phyloP scores from a whole-genome alignment of 2,329 filamentous ascomycete genomes.

The Penicillium sp. region DNA sequence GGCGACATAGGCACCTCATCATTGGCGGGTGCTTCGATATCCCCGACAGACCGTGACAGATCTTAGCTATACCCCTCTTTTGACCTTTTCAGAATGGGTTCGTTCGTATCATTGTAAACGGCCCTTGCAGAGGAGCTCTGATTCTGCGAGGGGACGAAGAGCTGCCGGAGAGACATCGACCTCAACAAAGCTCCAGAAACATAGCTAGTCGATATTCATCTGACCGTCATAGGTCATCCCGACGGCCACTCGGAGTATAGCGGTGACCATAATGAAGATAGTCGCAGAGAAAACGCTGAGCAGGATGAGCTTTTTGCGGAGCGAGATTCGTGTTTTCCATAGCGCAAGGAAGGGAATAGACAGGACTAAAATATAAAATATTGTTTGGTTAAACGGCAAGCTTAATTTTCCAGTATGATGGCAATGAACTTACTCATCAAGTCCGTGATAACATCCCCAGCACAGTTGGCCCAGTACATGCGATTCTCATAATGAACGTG shows the following conservation, averaged over 20 bases:
- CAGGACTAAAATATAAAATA: conserved; percentile 5
- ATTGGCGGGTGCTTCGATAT: not conserved
- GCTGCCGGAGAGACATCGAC: conserved; percentile 18
- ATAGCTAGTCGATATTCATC: conserved; percentile 19
- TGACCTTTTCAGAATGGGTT: not conserved
- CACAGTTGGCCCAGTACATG: conserved; percentile 17
- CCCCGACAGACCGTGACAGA: not conserved
- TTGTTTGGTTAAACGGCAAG: not conserved
- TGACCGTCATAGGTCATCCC: conserved; percentile 11
- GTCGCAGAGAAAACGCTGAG: conserved; percentile 21
- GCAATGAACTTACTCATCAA: conserved; percentile 15
- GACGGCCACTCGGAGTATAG: conserved; percentile 18
- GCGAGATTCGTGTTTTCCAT: conserved; percentile 16
- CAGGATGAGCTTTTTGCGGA: conserved; percentile 15
- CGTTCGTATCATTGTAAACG: not conserved
- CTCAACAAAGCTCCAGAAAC: conserved; percentile 24
- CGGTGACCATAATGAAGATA: conserved; percentile 15
- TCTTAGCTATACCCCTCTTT: not conserved
- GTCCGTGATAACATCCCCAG: conserved; percentile 19
- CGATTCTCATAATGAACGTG: conserved; percentile 21
- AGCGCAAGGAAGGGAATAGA: conserved; percentile 20
- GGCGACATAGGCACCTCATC: conserved; percentile 3
- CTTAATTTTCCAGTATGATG: not conserved
- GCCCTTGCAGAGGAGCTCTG: not conserved
- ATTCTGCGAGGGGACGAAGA: conserved; percentile 16